Percentiles rank a stretch among this genome's conserved stretches.
phyloP scores from a whole-genome alignment of 2,329 filamentous ascomycete genomes.

The Ophiostoma angusticollis region DNA sequence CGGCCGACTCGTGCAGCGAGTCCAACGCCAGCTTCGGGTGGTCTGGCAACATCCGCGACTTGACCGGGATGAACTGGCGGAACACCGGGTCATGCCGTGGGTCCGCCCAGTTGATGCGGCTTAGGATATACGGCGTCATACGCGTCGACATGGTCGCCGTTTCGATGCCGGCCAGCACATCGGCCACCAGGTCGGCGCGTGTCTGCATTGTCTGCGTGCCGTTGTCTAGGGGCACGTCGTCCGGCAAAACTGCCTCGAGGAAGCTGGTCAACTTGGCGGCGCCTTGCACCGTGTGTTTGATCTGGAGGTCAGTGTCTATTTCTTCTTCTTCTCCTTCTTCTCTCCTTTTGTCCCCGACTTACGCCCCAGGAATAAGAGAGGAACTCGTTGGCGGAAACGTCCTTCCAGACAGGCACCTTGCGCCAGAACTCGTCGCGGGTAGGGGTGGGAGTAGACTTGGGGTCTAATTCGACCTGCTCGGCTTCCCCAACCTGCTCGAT shows the following conservation, averaged over 20 bases:
- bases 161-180: slow-evolving; percentile 39
- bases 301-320: slow-evolving; percentile 20
- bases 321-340: no score
- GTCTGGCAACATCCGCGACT: slow-evolving; percentile 38
- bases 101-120: slow-evolving; percentile 44
- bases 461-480: neutral
- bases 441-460: neutral
- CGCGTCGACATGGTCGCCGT: slow-evolving; percentile 46
- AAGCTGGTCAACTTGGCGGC: slow-evolving; percentile 34
- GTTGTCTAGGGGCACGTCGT: slow-evolving; percentile 29
- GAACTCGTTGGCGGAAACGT: slow-evolving; percentile 35
- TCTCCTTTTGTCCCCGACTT: slow-evolving; percentile 22
- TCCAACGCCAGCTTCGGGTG: slow-evolving; percentile 43
- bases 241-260: slow-evolving; percentile 35
- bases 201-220: slow-evolving; percentile 25
- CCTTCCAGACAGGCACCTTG: slow-evolving; percentile 34
- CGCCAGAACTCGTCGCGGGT: slow-evolving; percentile 35
- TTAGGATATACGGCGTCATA: slow-evolving; percentile 48
- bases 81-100: slow-evolving; percentile 47
- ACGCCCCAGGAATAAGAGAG: slow-evolving; percentile 43
- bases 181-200: slow-evolving; percentile 39
- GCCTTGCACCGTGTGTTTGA: slow-evolving; percentile 36
- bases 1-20: slow-evolving; percentile 43
- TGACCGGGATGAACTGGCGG: slow-evolving; percentile 46
- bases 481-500: neutral